Conservation (phyloP, 192 early-diverging fungal genomes). For the Coemansia nantahalensis region DNA sequence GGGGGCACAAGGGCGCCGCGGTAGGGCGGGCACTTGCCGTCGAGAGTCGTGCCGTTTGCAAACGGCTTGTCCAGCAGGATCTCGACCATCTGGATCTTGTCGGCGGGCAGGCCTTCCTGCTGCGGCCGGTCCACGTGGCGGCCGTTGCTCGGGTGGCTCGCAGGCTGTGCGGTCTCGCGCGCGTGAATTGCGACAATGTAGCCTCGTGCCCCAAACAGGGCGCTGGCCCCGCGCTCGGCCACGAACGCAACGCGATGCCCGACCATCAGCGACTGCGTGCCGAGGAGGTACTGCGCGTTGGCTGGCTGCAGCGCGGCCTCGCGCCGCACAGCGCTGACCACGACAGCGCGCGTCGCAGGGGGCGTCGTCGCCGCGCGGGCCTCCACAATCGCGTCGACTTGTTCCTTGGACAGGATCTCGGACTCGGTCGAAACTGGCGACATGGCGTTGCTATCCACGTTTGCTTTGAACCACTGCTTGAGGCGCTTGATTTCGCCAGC, state of each 20-base stretch:
- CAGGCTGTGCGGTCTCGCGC: conserved; percentile 6
- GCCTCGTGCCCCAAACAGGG: conserved; percentile 80
- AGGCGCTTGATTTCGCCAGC: conserved; percentile 43
- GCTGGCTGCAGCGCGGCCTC: conserved; percentile 72
- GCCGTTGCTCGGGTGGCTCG: conserved; percentile 20
- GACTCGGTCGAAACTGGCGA: conserved; percentile 34
- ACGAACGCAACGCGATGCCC: conserved; percentile 85
- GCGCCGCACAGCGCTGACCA: conserved; percentile 38
- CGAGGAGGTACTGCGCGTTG: conserved; percentile 70
- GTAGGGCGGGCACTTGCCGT: conserved; percentile 69
- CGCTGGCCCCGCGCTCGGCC: conserved; percentile 61
- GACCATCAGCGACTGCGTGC: conserved; percentile 73
- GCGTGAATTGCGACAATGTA: conserved; percentile 75
- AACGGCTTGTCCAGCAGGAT: conserved; percentile 85
- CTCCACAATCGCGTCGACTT: conserved; percentile 22
- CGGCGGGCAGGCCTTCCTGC: conserved; percentile 44
- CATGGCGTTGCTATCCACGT: conserved; percentile 22
- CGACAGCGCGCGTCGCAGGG: conserved; percentile 12
- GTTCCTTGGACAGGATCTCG: conserved; percentile 26
- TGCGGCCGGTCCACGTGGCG: conserved; percentile 65
- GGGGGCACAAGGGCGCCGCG: conserved; percentile 71
- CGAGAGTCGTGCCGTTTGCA: conserved; percentile 75
- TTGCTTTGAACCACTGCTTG: conserved; percentile 49
- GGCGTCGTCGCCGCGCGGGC: conserved; percentile 2
- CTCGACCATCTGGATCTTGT: conserved; percentile 69